Base-by-base conservation (phyloP, 768 basidiomycete species). In the Tephrocybe rancida region DNA sequence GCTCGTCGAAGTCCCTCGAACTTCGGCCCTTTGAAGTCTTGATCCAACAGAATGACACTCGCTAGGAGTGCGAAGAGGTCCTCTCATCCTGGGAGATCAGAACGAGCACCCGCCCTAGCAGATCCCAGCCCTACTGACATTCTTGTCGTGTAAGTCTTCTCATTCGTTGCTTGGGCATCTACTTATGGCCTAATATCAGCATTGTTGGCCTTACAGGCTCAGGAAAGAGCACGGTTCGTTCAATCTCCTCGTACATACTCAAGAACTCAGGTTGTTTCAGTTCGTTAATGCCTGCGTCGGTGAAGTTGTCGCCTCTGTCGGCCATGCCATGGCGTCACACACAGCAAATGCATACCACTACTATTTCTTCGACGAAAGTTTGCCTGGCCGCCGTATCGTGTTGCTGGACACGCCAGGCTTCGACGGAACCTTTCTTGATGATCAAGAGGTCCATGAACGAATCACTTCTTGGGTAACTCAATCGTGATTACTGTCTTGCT, bases 371-470 rank as follows among this genome's bases (percentile, higher is more conserved):
- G 37, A 49, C 26, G 18, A 8, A 27, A 19, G 19, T 27, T 38
- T 41, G 3, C 37, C 35, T 3, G 55, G 54, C 10, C 37, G 26
- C 11, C 59, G 54, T 18, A 35, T 60, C 11, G 52, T 60, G 6
- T 19, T 62, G 9, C 44, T 62, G 18, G 61, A 62, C 30, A 62
- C 58, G 1, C 61, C 61, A 19, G 61, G 61, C 5, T 62, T 62
- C 38, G 58, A 62, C 24, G 52, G 52, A 27, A 59, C 61, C 3
- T 48, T 48, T 41, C 21, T 30, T 13, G 37, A 44, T n/a, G 57
- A 62, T 25, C 14, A 19, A 16, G 55, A 54, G 42, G 52, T 59
- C 5, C 45, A 55, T 14, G 53, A 44, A 14, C 53, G 56, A 10
- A 57, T 55, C 46, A 55, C 44, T 32, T 29, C 46, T 32, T 56